Conservation (phyloP, 1,284 basidiomycete genomes). For the Anthracocystis walkeri region DNA sequence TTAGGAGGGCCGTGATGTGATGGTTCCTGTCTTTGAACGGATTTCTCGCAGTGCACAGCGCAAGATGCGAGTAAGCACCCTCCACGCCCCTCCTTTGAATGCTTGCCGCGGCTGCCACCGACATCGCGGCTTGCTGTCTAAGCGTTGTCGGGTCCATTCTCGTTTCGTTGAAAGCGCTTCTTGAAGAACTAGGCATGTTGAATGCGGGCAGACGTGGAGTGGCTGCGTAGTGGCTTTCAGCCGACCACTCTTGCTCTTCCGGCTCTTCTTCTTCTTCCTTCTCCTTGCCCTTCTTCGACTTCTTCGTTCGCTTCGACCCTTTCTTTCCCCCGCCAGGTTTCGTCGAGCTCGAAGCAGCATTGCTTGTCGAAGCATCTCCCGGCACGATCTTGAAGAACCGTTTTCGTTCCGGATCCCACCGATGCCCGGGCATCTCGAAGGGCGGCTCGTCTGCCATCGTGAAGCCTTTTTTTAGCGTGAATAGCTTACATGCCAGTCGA, state of each 20-base stretch:
- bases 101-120: background rate
- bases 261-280: background rate
- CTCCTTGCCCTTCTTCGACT: background rate
- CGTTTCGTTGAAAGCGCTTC: background rate
- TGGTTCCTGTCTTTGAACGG: background rate
- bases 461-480: background rate
- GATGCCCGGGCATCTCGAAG: conserved; percentile 45
- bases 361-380: background rate
- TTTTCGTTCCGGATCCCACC: conserved; percentile 44
- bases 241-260: background rate
- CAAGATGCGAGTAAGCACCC: conserved; percentile 33
- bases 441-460: conserved; percentile 38
- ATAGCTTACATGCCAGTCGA: background rate
- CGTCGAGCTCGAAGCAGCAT: background rate
- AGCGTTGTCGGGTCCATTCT: conserved; percentile 17
- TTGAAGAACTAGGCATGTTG: background rate
- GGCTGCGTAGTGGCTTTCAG: background rate
- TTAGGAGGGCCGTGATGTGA: conserved; percentile 9
- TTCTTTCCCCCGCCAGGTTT: background rate
- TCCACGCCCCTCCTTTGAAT: background rate
- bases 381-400: conserved; percentile 49
- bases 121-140: conserved; percentile 11
- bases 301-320: background rate
- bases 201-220: conserved; percentile 20
- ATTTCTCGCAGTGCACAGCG: conserved; percentile 12